Evolutionary conservation across 371 early-diverging fungal species (phyloP), one percentile per base, ranked within the genome.

Genomic region (Quaeritorhiza haematococci): DNA sequence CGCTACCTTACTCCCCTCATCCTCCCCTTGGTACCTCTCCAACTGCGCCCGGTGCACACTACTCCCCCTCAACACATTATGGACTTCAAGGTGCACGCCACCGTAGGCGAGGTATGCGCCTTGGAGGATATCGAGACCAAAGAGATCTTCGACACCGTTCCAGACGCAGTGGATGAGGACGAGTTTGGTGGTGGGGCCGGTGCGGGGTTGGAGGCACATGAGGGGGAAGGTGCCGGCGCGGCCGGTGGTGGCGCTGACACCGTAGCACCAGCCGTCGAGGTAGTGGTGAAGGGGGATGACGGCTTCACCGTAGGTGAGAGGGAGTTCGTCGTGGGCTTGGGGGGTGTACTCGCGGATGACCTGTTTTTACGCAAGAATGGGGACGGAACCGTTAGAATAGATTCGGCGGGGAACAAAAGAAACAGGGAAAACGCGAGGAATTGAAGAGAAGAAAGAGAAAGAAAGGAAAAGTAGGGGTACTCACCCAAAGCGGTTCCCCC

Each of bases 261-360:
- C 55, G 27, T 29, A 55, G 15, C 23, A 24, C 55, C 55, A 55
- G 3, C 55, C 55, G 17, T 21, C 23, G 26, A 6, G 13, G 19
- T 33, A 23, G n/a, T n/a, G n/a, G n/a, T n/a, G n/a, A n/a, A n/a
- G n/a, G 26, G 50, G 17, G 48, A 52, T 4, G 24, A 46, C 53
- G 38, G 33, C 27, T 23, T 53, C 45, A 33, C 61, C 57, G 8
- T 5, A 38, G 19, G 19, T 33, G 24, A 59, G 28, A 17, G 23
- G 23, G 19, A 59, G 4, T 46, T 59, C 59, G 53, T 59, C 59
- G 3, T 4, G 26, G 43, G 26, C 24, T 13, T 3, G 17, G 8
- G 59, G 52, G 24, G 23, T 43, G 47, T 59, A 59, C 10, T 23
- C 6, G 26, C 42, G 45, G 26, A 35, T 38, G 34, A 23, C 49